These are phyloP conservation scores for Clavispora vitiphila DNA, from an alignment of 805 yeast species.

Conservation along the genomic window DNA sequence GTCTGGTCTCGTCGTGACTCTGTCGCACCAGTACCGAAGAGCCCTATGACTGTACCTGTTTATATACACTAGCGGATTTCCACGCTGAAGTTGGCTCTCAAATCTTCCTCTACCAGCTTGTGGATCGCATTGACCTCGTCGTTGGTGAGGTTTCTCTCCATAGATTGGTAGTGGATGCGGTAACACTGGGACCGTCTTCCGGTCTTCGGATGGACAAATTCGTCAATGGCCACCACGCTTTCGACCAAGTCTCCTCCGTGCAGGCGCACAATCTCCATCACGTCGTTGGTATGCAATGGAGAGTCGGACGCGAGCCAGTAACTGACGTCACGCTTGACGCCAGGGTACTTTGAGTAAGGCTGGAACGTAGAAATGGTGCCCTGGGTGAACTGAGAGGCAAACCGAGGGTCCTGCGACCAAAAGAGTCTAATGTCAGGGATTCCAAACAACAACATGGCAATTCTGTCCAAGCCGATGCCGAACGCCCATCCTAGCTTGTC, in stretches of 20 bases:
- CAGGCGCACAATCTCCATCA: slow-evolving; percentile 87
- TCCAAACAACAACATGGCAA: slow-evolving; percentile 93
- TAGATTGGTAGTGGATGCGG: slow-evolving; percentile 87
- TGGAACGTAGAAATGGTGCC: slow-evolving; percentile 67
- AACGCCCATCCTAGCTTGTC: slow-evolving; percentile 92
- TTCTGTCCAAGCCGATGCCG: slow-evolving; percentile 90
- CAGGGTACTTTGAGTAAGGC: slow-evolving; percentile 90
- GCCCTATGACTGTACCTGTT: background rate
- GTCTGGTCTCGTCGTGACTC: too few relatives aligned
- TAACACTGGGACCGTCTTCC: slow-evolving; percentile 76
- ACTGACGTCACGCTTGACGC: slow-evolving; percentile 79
- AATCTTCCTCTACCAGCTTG: slow-evolving; percentile 53
- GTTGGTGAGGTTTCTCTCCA: slow-evolving; percentile 88
- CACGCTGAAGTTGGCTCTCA: slow-evolving; percentile 49
- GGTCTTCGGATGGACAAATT: slow-evolving; percentile 80
- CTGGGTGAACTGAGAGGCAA: slow-evolving; percentile 62
- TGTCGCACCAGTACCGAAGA: too few relatives aligned
- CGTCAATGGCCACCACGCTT: slow-evolving; percentile 74
- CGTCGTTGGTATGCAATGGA: slow-evolving; percentile 74
- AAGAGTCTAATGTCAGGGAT: slow-evolving; percentile 92
- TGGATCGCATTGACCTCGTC: slow-evolving; percentile 78
- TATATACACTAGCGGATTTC: slow-evolving; percentile 39
- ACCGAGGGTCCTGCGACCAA: slow-evolving; percentile 83
- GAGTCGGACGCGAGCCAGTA: slow-evolving; percentile 70
- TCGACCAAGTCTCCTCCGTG: slow-evolving; percentile 87